These are phyloP conservation scores for Mycena maculata DNA, from an alignment of 768 basidiomycete genomes.

Conservation along the genomic window DNA sequence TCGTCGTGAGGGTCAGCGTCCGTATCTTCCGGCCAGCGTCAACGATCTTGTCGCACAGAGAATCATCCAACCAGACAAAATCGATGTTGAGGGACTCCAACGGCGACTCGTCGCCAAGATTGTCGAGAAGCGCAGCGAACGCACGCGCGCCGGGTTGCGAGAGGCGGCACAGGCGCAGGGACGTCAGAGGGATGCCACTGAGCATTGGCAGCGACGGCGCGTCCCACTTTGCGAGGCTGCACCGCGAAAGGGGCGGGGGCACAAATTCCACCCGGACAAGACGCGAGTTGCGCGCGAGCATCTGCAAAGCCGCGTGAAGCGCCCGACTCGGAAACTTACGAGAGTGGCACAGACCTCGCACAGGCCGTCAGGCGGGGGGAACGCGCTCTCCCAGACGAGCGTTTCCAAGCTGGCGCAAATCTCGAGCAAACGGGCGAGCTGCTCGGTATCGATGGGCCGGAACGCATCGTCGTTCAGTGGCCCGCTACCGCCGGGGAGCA, in stretches of 20 bases:
- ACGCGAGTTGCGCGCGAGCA: constrained; percentile 39
- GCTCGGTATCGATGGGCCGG: constrained; percentile 35
- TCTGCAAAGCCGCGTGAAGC: constrained; percentile 29
- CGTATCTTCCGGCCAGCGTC: constrained; percentile 45
- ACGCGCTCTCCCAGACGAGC: constrained; percentile 46
- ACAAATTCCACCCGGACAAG: constrained; percentile 38
- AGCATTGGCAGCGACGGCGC: constrained; percentile 50
- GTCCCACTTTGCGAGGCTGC: constrained; percentile 46
- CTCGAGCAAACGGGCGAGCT: constrained; percentile 32
- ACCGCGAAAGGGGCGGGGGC: constrained; percentile 36
- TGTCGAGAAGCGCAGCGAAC: constrained; percentile 40
- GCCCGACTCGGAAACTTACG: not conserved
- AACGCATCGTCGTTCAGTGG: constrained; percentile 9
- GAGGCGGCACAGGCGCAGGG: constrained; percentile 46
- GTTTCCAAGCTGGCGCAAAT: constrained; percentile 43
- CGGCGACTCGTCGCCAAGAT: constrained; percentile 43
- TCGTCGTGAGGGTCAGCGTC: constrained; percentile 46
- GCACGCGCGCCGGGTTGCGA: constrained; percentile 50
- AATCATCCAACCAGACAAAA: constrained; percentile 55
- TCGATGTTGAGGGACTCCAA: constrained; percentile 48
- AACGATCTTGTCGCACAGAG: constrained; percentile 48
- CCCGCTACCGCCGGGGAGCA: constrained; percentile 10
- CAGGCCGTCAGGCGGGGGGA: constrained; percentile 51
- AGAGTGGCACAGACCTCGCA: constrained; percentile 46
- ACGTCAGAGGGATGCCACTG: constrained; percentile 40